phyloP scores from a whole-genome alignment of 352 stramenopile species.

The Aphanomyces cochlioides region DNA sequence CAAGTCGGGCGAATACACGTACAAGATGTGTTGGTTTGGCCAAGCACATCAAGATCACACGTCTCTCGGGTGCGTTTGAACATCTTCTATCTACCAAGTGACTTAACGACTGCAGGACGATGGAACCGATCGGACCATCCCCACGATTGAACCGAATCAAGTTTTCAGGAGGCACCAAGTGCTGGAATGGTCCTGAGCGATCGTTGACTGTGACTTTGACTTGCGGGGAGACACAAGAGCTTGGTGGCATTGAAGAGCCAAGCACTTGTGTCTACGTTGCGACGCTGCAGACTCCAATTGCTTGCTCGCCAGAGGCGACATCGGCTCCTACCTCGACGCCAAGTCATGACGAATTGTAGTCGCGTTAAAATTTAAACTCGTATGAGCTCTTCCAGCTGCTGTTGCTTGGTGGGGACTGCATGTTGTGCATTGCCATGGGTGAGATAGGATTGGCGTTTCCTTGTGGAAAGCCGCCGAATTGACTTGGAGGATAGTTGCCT shows the following conservation, averaged over 20 bases:
- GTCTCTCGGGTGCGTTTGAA: conserved; percentile 49
- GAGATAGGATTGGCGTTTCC: not conserved
- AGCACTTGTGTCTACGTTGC: conserved; percentile 82
- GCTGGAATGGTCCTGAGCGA: conserved; percentile 84
- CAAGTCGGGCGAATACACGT: conserved; percentile 73
- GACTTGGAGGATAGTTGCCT: not conserved
- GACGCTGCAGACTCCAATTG: conserved; percentile 72
- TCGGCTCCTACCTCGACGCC: not conserved
- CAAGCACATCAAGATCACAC: conserved; percentile 75
- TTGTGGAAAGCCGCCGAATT: not conserved
- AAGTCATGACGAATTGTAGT: conserved; percentile 26
- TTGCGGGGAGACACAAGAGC: conserved; percentile 58
- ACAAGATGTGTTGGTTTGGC: conserved; percentile 83
- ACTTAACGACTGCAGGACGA: conserved; percentile 10
- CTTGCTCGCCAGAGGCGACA: conserved; percentile 40
- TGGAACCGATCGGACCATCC: not conserved
- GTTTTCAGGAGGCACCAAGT: conserved; percentile 70
- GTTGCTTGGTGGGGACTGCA: conserved; percentile 16
- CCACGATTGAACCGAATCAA: conserved; percentile 36
- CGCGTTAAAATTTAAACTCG: conserved; percentile 28
- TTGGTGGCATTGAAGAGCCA: conserved; percentile 77
- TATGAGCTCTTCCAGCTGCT: conserved; percentile 21
- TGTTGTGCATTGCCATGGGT: conserved; percentile 28
- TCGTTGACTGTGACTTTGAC: conserved; percentile 72
- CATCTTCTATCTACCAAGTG: conserved; percentile 20